These are phyloP conservation scores for Trametes cingulata DNA, from an alignment of 768 basidiomycete genomes.

Conservation along the genomic window DNA sequence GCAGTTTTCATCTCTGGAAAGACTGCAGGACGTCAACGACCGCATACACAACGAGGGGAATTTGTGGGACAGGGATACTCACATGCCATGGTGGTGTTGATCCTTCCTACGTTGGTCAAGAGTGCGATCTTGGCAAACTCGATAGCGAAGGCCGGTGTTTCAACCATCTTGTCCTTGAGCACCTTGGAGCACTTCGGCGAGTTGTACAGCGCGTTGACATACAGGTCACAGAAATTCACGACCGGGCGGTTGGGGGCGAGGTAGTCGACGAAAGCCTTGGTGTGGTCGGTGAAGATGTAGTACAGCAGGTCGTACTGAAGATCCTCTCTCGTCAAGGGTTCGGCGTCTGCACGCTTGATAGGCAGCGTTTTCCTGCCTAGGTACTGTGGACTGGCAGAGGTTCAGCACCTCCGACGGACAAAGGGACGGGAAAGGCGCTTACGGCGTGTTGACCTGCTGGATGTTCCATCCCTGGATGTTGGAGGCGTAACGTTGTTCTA, in stretches of 20 bases:
- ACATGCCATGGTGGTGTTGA: conserved; percentile 93
- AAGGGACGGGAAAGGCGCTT: conserved; percentile 13
- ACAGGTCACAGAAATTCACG: conserved; percentile 80
- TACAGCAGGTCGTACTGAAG: conserved; percentile 85
- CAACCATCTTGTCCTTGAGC: conserved; percentile 84
- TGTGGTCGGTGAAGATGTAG: conserved; percentile 72
- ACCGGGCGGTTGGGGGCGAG: conserved; percentile 50
- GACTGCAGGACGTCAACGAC: conserved; percentile 47
- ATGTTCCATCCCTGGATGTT: conserved; percentile 31
- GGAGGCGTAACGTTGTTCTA: conserved; percentile 29
- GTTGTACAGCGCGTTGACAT: conserved; percentile 77
- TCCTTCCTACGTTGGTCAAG: conserved; percentile 85
- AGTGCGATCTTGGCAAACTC: conserved; percentile 84
- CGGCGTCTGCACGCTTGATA: conserved; percentile 82
- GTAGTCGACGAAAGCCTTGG: conserved; percentile 65
- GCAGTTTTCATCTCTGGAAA: conserved; percentile 95
- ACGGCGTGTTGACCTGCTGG: conserved; percentile 34
- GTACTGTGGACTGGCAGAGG: conserved; percentile 43
- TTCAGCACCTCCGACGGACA: conserved; percentile 54
- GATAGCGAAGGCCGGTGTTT: conserved; percentile 73
- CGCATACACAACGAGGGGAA: conserved; percentile 5
- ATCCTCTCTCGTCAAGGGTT: conserved; percentile 80
- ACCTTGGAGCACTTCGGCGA: conserved; percentile 86
- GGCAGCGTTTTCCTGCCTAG: conserved; percentile 60
- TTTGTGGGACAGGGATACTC: conserved; percentile 31